Evolutionary conservation across 2,329 filamentous ascomycete genomes (phyloP), one percentile per base, ranked within the genome.

Genomic region (Stagonosporopsis cucurbitacearum): DNA sequence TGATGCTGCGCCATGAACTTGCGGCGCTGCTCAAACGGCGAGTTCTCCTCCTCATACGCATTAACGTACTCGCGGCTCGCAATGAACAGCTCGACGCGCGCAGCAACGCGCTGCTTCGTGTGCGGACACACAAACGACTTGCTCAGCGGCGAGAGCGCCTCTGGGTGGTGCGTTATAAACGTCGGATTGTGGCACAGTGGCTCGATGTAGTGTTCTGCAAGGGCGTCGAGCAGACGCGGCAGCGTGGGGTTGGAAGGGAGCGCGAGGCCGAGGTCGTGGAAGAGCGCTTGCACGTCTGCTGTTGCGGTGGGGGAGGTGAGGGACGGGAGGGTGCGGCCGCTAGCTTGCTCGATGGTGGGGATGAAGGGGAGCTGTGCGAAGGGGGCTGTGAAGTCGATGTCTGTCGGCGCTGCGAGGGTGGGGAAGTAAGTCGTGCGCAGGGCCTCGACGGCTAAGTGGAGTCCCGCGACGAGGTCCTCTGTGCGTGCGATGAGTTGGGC

Each of bases 11-110:
- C 82, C 42, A 86, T 76, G 62, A 99, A 92, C 76, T 99, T 99
- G 51, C 84, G 82, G 41, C 90, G 84, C 78, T 99, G 95, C 67
- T 89, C 90, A 50, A 89, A 87, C 0, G 95, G 95, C 47, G 91
- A 90, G 75, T 99, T 99, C 74, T 99, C 95, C 77, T 99, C 95
- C 75, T 99, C 95, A 75, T 99, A 99, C 80, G 94, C 96, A 76
- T 99, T 99, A 58, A 94, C 91, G 28, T 96, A 83, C 72, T 99
- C 95, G 50, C 86, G 86, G 36, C 89, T 87, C 45, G 86, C 79
- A 59, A 96, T 85, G 77, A 96, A 96, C 20, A 96, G 84, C 76
- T 97, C 93, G 0, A 90, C 91, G 6, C 93, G 88, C 0, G 91
- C 90, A 1, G 92, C 89, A 1, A 96, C 86, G 8, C 84, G 76